Evolutionary conservation across 345 rosid species (phyloP).

Genomic region (Clausena lansium): DNA sequence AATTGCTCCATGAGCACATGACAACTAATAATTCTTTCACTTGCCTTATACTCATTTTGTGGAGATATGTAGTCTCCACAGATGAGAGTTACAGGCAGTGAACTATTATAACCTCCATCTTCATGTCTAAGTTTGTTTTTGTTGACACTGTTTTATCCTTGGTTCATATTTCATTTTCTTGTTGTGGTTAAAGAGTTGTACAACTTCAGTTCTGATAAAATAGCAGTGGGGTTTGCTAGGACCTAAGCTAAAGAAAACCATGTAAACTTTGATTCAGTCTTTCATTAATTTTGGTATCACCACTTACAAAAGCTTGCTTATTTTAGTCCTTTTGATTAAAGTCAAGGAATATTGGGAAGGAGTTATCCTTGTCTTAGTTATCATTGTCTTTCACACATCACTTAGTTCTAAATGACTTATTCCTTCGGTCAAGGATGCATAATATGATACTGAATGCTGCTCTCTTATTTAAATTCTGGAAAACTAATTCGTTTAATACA

Average conservation of each 20-base stretch:
- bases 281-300: background rate
- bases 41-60: background rate
- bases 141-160: background rate
- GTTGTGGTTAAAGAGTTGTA: background rate
- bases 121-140: background rate
- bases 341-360: background rate
- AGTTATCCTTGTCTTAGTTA: background rate
- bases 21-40: background rate
- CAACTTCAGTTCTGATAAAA: background rate
- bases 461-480: background rate
- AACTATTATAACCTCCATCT: background rate
- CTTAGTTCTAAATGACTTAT: background rate
- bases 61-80: too few relatives aligned
- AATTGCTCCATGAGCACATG: background rate
- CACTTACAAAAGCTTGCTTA: background rate
- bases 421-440: background rate
- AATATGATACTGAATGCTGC: background rate
- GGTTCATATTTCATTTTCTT: background rate
- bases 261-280: background rate
- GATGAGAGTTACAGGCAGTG: too few relatives aligned
- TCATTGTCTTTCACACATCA: background rate
- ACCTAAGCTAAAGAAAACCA: background rate
- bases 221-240: background rate
- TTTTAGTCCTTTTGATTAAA: background rate
- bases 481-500: background rate